Base-by-base conservation (phyloP, 768 basidiomycete species). In the Mycena rebaudengoi region DNA sequence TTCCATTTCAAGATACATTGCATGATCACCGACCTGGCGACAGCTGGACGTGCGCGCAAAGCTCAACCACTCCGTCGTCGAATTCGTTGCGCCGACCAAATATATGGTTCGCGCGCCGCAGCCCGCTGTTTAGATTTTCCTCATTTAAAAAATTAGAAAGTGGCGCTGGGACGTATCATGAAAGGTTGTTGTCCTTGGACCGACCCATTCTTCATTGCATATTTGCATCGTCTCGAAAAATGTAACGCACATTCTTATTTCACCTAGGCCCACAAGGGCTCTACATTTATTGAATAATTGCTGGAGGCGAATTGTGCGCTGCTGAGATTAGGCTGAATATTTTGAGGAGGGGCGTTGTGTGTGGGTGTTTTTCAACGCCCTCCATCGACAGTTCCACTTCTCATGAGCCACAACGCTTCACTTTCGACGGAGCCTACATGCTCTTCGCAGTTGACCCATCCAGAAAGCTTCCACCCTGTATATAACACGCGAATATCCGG, bases 101-200 rank as follows among this genome's bases (percentile, higher is more conserved):
- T 99, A 99, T 78, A 99, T 99, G 98, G 97, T 96, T 73, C 92
- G 98, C 67, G 91, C 98, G 6, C 98, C 98, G 53, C 98, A 99
- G 76, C 95, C 98, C 6, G 95, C 96, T 18, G 95, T 98, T 53
- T 99, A 97, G 76, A 86, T 97, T 59, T 98, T 99, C 84, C 86
- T 99, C 74, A 93, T 99, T 41, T 54, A 56, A 33, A 54, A 67
- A 67, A 67, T 44, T 59, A 54, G 49, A 58, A 32, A 29, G 45
- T 29, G 28, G 60, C 59, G 65, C 51, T 44, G 41, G 41, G 30
- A 66, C 53, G 60, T 62, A 62, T 39, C 23, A n/a, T n/a, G n/a
- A 43, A 52, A 21, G 39, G 59, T 23, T 28, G 21, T 25, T 4
- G 11, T 13, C 18, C n/a, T n/a, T n/a, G 30, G 33, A 46, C 37